Conservation (phyloP, 2,329 filamentous ascomycete species). For the Neonectria magnoliae region DNA sequence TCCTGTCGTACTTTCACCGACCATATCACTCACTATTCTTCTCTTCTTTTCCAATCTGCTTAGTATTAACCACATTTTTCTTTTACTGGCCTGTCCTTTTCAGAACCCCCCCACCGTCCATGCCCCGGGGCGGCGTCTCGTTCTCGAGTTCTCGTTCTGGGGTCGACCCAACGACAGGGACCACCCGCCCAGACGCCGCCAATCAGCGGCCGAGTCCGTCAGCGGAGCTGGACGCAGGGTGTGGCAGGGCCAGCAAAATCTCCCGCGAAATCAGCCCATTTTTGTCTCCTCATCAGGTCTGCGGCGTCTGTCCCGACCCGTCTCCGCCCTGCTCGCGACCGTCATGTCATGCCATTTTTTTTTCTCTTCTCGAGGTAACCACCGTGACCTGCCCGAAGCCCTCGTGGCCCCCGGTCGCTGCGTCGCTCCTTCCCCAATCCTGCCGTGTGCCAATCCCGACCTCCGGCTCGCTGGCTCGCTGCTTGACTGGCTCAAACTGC, state of each 20-base stretch:
- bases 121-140: not conserved
- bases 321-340: constrained; percentile 45
- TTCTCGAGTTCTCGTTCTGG: constrained; percentile 17
- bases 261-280: constrained; percentile 51
- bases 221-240: constrained; percentile 23
- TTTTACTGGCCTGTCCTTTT: not conserved
- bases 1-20: not conserved
- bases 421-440: constrained; percentile 25
- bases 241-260: constrained; percentile 40
- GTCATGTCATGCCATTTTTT: constrained; percentile 51
- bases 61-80: not conserved
- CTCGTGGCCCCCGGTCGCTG: constrained; percentile 35
- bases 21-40: too few relatives aligned
- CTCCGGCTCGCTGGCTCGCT: constrained; percentile 27
- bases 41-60: too few relatives aligned
- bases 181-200: constrained; percentile 27
- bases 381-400: constrained; percentile 27
- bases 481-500: not conserved
- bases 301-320: constrained; percentile 40
- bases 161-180: constrained; percentile 24
- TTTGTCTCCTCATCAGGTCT: constrained; percentile 47
- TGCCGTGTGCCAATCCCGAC: constrained; percentile 21
- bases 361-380: constrained; percentile 21
- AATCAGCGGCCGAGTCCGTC: constrained; percentile 24
- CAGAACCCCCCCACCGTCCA: not conserved